phyloP scores from a whole-genome alignment of 768 basidiomycete genomes.

The Dacryopinax spathularia region DNA sequence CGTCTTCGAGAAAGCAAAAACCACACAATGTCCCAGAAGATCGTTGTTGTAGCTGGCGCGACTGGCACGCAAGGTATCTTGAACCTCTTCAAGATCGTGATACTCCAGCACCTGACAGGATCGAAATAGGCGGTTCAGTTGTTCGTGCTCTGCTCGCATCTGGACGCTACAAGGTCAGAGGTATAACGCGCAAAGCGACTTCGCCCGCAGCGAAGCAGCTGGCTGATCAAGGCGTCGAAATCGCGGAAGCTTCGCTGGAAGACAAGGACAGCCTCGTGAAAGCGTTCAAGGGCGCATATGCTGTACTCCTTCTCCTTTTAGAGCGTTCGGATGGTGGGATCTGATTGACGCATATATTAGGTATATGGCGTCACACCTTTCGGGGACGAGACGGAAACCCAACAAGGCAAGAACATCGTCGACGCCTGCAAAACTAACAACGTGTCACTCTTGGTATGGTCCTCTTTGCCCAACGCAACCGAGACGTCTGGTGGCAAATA shows the following conservation, averaged over 20 bases:
- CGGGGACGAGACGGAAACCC: neutral
- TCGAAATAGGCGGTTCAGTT: neutral
- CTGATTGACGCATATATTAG: neutral
- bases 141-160: neutral
- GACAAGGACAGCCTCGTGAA: neutral
- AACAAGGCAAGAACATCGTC: neutral
- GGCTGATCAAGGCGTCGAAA: neutral
- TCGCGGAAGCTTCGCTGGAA: neutral
- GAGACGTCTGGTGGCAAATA: neutral
- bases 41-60: neutral
- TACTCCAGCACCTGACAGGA: too few relatives aligned
- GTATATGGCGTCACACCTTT: neutral
- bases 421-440: neutral
- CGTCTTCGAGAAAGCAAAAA: neutral
- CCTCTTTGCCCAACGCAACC: neutral
- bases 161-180: neutral
- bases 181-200: neutral
- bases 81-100: too few relatives aligned
- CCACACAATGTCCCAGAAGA: neutral
- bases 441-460: neutral
- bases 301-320: neutral
- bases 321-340: neutral
- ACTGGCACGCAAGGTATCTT: neutral
- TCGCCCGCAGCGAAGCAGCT: neutral
- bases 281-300: neutral